Base-by-base conservation (phyloP, 805 yeast genomes). In the Saccharomyces cerevisiae region DNA sequence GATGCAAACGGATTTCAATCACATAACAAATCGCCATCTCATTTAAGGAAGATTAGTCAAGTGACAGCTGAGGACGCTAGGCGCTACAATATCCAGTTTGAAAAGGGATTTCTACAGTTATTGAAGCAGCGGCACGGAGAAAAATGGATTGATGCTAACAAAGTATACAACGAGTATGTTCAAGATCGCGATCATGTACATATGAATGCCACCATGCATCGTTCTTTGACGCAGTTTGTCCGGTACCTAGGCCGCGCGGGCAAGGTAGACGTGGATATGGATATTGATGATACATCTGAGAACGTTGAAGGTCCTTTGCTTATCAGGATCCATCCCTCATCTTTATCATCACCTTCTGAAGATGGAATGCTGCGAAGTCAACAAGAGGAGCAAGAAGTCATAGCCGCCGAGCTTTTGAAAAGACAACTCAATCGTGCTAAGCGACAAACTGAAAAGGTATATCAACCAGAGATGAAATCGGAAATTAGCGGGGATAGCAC, bases 1-100 rank as follows among this genome's bases (percentile, higher is more conserved):
- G 99, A 95, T 68, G 96, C 87, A 58, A 92, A 94, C 71, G 99
- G 99, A 27, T 94, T 87, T 74, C 85, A 87, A 63, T 86, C 92
- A 63, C 99, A 94, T 68, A 77, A 85, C n/a, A 76, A 78, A 58
- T 83, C 96, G n/a, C 89, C 87, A 48, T 76, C 87, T 1, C 99
- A 94, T 66, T 70, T 79, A 49, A 79, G 80, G 21, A 80, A 79
- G 51, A 79, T 87, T 47, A 69, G 76, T 21, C 73, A 76, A 4
- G 68, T 81, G 5, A 77, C 78, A 0, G 71, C 74, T 6, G 70
- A 70, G 13, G 79, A 81, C 17, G 74, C 89, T 1, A 81, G 78
- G 13, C 77, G 79, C 36, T 91, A 74, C 65, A 82, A 94, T 1
- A 62, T 65, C 1, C 73, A 76, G 58, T 89, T 94, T 63, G 75